Evolutionary conservation across 2,329 filamentous ascomycete genomes (phyloP).

Genomic region (Stenocarpella maydis): DNA sequence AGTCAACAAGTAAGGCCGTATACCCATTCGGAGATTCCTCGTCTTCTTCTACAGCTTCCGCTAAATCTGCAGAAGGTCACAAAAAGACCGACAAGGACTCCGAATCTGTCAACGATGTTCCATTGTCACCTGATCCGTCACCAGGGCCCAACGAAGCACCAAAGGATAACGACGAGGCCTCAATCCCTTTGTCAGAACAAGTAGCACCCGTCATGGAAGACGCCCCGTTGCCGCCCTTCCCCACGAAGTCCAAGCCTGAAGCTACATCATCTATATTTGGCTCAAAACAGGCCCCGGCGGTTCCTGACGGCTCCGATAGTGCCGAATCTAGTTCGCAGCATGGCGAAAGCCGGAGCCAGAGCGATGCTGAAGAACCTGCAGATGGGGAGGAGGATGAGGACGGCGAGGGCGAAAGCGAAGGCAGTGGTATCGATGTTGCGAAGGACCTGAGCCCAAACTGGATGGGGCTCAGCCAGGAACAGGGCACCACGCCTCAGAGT

Average conservation of each 20-base stretch:
- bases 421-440: slow-evolving; percentile 71
- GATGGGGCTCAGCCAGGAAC: slow-evolving; percentile 53
- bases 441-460: slow-evolving; percentile 67
- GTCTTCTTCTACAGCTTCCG: slow-evolving; percentile 59
- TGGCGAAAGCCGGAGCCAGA: slow-evolving; percentile 42
- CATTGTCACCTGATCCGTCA: slow-evolving; percentile 45
- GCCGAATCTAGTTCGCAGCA: slow-evolving; percentile 39
- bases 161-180: slow-evolving; percentile 13
- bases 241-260: slow-evolving; percentile 33
- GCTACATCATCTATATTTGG: slow-evolving; percentile 40
- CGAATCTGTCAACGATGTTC: slow-evolving; percentile 39
- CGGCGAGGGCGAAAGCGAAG: slow-evolving; percentile 58
- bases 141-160: slow-evolving; percentile 45
- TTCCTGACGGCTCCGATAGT: slow-evolving; percentile 49
- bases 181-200: slow-evolving; percentile 25
- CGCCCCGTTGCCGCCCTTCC: slow-evolving; percentile 42
- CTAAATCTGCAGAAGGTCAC: slow-evolving; percentile 43
- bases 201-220: slow-evolving; percentile 35
- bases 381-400: slow-evolving; percentile 57
- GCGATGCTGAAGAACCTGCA: slow-evolving; percentile 45
- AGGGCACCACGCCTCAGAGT: slow-evolving; percentile 64
- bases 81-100: slow-evolving; percentile 37
- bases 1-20: slow-evolving; percentile 61
- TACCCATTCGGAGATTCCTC: slow-evolving; percentile 60
- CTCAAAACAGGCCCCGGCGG: slow-evolving; percentile 43